These are phyloP conservation scores for Dryadomyces sulphureus DNA, from an alignment of 2,329 filamentous ascomycete genomes.

Conservation along the genomic window DNA sequence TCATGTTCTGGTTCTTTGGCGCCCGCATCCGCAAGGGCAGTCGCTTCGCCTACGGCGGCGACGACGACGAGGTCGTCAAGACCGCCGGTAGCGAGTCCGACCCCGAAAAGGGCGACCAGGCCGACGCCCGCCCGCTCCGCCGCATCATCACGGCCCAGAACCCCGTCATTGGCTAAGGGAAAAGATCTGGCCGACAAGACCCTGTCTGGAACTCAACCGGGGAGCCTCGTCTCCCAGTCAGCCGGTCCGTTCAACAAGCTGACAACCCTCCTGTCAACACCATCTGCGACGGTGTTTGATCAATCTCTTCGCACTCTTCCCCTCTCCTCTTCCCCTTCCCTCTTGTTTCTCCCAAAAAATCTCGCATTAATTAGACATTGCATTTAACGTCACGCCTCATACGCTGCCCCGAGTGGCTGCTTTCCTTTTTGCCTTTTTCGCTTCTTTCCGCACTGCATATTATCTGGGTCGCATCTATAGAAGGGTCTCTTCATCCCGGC, in stretches of 20 bases:
- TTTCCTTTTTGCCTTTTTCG: background rate
- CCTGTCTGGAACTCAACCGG: background rate
- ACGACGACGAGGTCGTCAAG: constrained; percentile 27
- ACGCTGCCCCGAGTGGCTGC: background rate
- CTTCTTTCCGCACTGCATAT: background rate
- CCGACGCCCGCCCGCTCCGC: too few relatives aligned
- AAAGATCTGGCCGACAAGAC: too few relatives aligned
- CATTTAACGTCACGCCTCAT: background rate
- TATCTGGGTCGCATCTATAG: constrained; percentile 1
- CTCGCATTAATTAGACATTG: background rate
- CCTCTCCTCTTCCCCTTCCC: too few relatives aligned
- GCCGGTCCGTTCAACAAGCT: background rate
- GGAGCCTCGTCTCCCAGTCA: background rate
- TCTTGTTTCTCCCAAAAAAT: background rate
- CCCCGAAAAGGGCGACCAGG: constrained; percentile 21
- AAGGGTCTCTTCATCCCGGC: constrained; percentile 1
- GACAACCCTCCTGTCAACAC: background rate
- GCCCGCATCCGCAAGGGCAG: constrained; percentile 53
- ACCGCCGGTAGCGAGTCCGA: constrained; percentile 15
- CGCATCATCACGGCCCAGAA: background rate
- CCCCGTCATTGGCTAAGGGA: background rate
- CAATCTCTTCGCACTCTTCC: too few relatives aligned
- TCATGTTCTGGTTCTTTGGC: constrained; percentile 66
- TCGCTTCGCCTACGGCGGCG: constrained; percentile 58
- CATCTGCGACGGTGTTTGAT: background rate